These are phyloP conservation scores for Arthrobotrys musiformis DNA, from an alignment of 2,329 filamentous ascomycete genomes.

Conservation along the genomic window DNA sequence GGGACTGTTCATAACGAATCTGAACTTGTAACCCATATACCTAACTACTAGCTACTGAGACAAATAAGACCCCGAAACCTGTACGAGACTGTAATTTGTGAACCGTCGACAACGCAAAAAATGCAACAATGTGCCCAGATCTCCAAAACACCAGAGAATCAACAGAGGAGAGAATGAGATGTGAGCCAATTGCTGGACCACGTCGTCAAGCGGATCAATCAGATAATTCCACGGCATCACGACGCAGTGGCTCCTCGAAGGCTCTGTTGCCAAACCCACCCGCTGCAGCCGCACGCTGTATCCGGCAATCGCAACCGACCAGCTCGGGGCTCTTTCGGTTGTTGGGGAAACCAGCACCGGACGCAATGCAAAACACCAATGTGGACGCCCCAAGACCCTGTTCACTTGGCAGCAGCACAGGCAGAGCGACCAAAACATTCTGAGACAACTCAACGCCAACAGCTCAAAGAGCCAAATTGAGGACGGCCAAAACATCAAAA, in stretches of 20 bases:
- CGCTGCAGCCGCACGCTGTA: too few relatives aligned
- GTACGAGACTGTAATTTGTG: neutral
- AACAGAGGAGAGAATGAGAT: too few relatives aligned
- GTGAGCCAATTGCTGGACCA: neutral
- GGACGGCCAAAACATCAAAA: conserved; percentile 52
- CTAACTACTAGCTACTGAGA: too few relatives aligned
- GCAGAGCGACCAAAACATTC: neutral
- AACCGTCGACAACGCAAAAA: neutral
- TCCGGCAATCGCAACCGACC: neutral
- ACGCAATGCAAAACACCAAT: too few relatives aligned
- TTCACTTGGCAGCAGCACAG: neutral
- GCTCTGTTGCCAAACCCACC: neutral
- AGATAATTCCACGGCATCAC: conserved; percentile 3
- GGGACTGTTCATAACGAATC: too few relatives aligned
- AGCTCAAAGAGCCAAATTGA: too few relatives aligned
- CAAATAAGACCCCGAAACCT: too few relatives aligned
- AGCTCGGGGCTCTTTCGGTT: conserved; percentile 1
- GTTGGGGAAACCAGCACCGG: conserved; percentile 40
- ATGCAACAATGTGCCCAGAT: neutral
- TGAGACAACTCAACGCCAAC: conserved; percentile 45
- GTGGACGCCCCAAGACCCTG: conserved; percentile 16
- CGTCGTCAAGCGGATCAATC: conserved; percentile 9
- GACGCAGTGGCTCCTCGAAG: neutral
- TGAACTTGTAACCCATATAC: too few relatives aligned
- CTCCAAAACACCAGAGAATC: too few relatives aligned